phyloP scores from a whole-genome alignment of 73 alveolate genomes.

The Loxodes magnus region DNA sequence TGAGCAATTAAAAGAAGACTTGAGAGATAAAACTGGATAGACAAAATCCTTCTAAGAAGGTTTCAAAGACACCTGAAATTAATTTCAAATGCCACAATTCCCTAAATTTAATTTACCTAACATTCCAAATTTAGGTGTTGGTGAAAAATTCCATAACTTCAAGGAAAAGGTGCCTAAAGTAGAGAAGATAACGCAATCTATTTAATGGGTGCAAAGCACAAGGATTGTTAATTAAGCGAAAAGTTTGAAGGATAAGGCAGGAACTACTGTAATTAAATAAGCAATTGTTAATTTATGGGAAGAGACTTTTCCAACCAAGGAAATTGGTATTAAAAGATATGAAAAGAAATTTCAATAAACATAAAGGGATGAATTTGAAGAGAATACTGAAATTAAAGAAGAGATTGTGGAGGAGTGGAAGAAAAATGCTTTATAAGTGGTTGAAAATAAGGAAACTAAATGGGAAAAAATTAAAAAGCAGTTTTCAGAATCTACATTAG shows the following conservation, averaged over 20 bases:
- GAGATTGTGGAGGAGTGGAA: constrained; percentile 5
- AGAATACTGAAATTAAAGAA: not conserved
- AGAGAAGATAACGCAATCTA: not conserved
- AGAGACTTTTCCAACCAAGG: constrained; percentile 6
- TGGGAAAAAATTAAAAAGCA: constrained; percentile 3
- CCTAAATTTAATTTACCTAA: not conserved
- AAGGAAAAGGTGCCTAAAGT: not conserved
- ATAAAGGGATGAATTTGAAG: not conserved
- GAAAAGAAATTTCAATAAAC: not conserved
- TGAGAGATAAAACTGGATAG: constrained; percentile 3
- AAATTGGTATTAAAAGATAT: not conserved
- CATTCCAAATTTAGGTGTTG: not conserved
- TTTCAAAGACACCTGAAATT: not conserved
- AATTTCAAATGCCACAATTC: not conserved
- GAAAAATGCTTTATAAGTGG: constrained; percentile 5
- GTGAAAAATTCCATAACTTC: not conserved
- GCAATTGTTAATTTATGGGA: not conserved
- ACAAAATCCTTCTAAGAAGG: constrained; percentile 2
- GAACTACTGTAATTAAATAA: not conserved
- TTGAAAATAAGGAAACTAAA: not conserved
- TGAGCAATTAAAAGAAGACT: not conserved
- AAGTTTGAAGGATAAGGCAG: not conserved
- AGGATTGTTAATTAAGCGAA: not conserved
- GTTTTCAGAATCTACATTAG: not conserved
- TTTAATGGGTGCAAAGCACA: not conserved